Conservation (phyloP, 768 basidiomycete species). For the Lactarius quietus region DNA sequence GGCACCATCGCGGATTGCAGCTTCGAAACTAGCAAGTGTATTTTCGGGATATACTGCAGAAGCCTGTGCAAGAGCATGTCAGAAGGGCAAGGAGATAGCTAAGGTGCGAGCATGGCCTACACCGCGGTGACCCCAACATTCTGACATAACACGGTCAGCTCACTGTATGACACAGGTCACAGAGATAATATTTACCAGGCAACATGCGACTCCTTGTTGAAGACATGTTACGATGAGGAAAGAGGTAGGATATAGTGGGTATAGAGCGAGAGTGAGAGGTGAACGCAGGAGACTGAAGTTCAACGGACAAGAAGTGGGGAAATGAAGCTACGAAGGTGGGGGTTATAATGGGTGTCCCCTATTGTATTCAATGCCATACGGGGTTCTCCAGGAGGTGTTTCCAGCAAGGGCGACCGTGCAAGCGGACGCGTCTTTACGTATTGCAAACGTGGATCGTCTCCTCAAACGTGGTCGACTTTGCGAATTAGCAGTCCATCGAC, state of each 20-base stretch:
- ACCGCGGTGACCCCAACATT: conserved; percentile 80
- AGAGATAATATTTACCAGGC: conserved; percentile 16
- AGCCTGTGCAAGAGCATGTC: conserved; percentile 47
- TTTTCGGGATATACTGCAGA: conserved; percentile 89
- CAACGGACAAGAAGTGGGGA: not conserved
- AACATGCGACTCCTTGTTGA: conserved; percentile 27
- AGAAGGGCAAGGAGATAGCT: conserved; percentile 9
- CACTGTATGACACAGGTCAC: not conserved
- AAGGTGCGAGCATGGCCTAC: conserved; percentile 37
- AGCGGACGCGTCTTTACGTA: conserved; percentile 15
- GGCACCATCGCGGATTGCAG: conserved; percentile 91
- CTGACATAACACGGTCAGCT: conserved; percentile 33
- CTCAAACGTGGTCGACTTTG: conserved; percentile 17
- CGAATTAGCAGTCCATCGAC: not conserved
- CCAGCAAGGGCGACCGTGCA: not conserved
- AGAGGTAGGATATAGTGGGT: not conserved
- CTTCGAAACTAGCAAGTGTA: conserved; percentile 91
- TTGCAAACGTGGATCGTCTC: conserved; percentile 18
- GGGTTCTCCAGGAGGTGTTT: not conserved
- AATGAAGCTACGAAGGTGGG: conserved; percentile 9
- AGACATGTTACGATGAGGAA: conserved; percentile 6
- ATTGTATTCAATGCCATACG: not conserved
- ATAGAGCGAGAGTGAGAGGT: not conserved
- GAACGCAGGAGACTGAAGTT: not conserved
- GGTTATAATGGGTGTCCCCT: not conserved